Evolutionary conservation across 2,329 filamentous ascomycete genomes (phyloP).

Genomic region (Paraphaeosphaeria minitans): DNA sequence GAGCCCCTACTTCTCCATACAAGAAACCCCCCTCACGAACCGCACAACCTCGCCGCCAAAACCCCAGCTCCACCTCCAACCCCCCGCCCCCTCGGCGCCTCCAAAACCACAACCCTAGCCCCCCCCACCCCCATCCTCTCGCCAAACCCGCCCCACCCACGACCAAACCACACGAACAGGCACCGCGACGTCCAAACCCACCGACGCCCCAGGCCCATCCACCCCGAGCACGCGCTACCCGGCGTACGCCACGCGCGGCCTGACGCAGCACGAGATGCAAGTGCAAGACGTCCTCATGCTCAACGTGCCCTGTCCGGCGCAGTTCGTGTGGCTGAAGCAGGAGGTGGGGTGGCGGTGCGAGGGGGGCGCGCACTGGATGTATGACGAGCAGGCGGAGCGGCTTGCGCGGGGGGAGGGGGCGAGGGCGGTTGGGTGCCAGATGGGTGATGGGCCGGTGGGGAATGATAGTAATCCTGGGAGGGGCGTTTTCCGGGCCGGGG

Average conservation of each 20-base stretch:
- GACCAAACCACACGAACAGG: neutral
- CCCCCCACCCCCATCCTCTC: neutral
- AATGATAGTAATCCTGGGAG: neutral
- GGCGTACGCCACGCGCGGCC: neutral
- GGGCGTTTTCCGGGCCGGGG: too few species aligned
- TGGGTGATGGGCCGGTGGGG: neutral
- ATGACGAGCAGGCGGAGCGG: neutral
- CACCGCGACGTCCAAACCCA: neutral
- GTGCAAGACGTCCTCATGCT: neutral
- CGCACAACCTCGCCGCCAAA: neutral
- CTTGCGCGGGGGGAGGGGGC: neutral
- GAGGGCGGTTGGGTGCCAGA: neutral
- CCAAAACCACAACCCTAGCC: neutral
- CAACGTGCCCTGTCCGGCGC: neutral
- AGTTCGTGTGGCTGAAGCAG: neutral
- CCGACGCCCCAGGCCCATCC: neutral
- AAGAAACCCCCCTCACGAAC: neutral
- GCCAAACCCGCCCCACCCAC: neutral
- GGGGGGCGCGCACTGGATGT: slow-evolving; percentile 2
- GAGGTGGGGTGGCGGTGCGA: neutral
- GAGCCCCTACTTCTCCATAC: neutral
- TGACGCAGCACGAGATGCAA: neutral
- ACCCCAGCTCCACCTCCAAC: too few species aligned
- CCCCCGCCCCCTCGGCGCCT: neutral
- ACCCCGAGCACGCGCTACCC: neutral